Base-by-base conservation (phyloP, 78 protist genomes). In the Cavenderia fasciculata region DNA sequence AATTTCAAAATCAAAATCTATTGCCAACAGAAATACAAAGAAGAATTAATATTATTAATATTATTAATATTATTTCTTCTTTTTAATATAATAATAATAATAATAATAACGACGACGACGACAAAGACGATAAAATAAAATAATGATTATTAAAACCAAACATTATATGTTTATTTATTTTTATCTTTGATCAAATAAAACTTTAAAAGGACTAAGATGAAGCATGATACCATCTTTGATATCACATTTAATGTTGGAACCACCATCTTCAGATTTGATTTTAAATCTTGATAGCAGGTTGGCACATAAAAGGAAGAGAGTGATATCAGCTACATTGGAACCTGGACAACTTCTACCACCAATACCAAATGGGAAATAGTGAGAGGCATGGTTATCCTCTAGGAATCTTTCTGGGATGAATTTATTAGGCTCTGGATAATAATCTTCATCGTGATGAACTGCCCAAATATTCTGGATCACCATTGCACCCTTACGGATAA, bases 1-100 rank as follows among this genome's bases (percentile, higher is more conserved):
- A 18, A 68, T 79, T 43, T 68, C 89, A 25, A 51, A 54, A 56
- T 52, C 89, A 14, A 68, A 68, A 56, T 79, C 89, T n/a, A 52
- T 41, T 8, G 54, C 89, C 0, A 79, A 79, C 29, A 54, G 29
- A 38, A 79, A 79, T 31, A 23, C 18, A 29, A 79, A 79, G 69
- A 65, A 56, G 54, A 18, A 49, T 18, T 49, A 49, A 14, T 49
- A 49, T 12, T 49, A 49, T 12, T 49, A 57, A 57, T n/a, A n/a
- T n/a, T n/a, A n/a, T n/a, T n/a, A n/a, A n/a, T n/a, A n/a, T n/a
- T n/a, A n/a, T n/a, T n/a, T n/a, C n/a, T n/a, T n/a, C n/a, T n/a
- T n/a, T n/a, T n/a, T n/a, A n/a, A n/a, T n/a, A n/a, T n/a, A n/a
- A n/a, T n/a, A n/a, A n/a, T n/a, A n/a, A n/a, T n/a, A n/a, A n/a